Conservation (phyloP, 129 eudicot species). For the Glebionis coronaria region DNA sequence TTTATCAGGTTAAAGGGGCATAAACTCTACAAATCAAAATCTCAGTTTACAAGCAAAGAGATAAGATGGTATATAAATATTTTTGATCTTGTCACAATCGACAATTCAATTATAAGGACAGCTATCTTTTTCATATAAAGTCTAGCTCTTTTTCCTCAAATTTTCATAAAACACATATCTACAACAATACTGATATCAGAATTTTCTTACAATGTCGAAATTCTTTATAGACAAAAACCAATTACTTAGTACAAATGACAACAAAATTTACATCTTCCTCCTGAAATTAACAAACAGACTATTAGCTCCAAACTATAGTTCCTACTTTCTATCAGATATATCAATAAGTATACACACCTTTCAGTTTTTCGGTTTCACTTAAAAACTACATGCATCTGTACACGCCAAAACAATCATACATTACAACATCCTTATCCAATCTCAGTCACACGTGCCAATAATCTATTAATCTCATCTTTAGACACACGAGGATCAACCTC, state of each 20-base stretch:
- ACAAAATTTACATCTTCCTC: slow-evolving; percentile 34
- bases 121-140: too few species aligned
- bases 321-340: slow-evolving; percentile 13
- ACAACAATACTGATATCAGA: background rate
- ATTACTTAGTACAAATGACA: slow-evolving; percentile 15
- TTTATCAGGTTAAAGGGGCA: background rate
- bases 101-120: background rate
- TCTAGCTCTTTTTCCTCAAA: too few species aligned
- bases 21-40: background rate
- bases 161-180: background rate
- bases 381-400: slow-evolving; percentile 25
- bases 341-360: slow-evolving; percentile 28
- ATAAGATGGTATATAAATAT: background rate
- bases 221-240: slow-evolving; percentile 5
- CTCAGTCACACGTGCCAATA: slow-evolving; percentile 34
- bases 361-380: slow-evolving; percentile 12
- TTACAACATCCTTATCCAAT: slow-evolving; percentile 11
- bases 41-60: background rate
- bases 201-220: slow-evolving; percentile 14
- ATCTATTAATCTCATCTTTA: slow-evolving; percentile 63
- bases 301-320: slow-evolving; percentile 12
- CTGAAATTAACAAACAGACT: slow-evolving; percentile 22
- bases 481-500: slow-evolving; percentile 65
- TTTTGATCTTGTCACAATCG: background rate
- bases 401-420: slow-evolving; percentile 16